These are phyloP conservation scores for Colletotrichum sp. DNA, from an alignment of 2,329 filamentous ascomycete species.

Conservation along the genomic window DNA sequence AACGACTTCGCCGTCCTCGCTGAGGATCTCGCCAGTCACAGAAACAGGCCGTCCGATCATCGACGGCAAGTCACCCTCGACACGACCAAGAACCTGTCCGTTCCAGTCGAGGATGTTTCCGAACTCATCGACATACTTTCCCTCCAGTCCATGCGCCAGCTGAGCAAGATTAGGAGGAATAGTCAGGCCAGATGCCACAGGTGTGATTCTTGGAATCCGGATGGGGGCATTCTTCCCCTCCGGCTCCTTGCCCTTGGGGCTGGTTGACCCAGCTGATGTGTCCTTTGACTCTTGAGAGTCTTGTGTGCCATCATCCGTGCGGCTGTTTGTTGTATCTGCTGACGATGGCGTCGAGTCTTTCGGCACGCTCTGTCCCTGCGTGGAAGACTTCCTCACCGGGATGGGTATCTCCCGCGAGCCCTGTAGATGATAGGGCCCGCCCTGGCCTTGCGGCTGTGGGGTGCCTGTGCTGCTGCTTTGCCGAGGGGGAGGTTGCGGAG, in stretches of 20 bases:
- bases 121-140: conserved; percentile 57
- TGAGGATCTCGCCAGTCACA: conserved; percentile 50
- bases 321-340: not conserved
- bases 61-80: conserved; percentile 58
- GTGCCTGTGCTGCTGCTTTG: conserved; percentile 1
- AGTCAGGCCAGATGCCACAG: conserved; percentile 38
- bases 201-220: conserved; percentile 44
- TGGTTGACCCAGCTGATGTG: not conserved
- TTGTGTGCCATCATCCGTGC: conserved; percentile 7
- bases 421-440: conserved; percentile 15
- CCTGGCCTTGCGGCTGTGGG: conserved; percentile 6
- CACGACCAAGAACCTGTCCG: conserved; percentile 56
- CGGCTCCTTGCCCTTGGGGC: not conserved
- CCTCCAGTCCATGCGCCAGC: conserved; percentile 48
- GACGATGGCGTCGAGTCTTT: not conserved
- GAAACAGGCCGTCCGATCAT: conserved; percentile 57
- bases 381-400: conserved; percentile 6
- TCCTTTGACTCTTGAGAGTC: not conserved
- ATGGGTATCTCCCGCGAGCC: conserved; percentile 21
- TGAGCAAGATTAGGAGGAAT: conserved; percentile 32
- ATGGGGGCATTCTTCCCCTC: conserved; percentile 28
- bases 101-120: conserved; percentile 57
- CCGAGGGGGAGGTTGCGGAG: not conserved
- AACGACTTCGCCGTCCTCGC: conserved; percentile 45
- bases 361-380: conserved; percentile 2